phyloP scores from a whole-genome alignment of 352 stramenopile genomes.

The Ophiocytium majus region DNA sequence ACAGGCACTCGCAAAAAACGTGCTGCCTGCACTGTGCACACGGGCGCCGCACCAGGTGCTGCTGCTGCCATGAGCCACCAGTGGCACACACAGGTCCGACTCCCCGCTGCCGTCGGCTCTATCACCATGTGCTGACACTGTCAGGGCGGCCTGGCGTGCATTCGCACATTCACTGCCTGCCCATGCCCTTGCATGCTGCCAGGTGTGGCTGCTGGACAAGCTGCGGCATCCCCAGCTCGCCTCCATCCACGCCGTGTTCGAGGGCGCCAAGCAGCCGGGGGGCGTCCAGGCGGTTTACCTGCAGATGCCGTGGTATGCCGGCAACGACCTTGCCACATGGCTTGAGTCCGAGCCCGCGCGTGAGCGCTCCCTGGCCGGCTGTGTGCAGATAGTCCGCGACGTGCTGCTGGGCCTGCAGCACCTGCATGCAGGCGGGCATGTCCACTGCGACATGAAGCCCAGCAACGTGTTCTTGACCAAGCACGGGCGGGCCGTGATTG shows the following conservation, averaged over 20 bases:
- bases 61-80: no score
- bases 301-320: neutral
- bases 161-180: no score
- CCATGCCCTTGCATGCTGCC: no score
- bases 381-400: neutral
- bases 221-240: neutral
- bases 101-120: no score
- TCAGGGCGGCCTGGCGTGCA: no score
- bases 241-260: neutral
- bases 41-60: no score
- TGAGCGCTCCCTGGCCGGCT: neutral
- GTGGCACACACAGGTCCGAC: no score
- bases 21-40: no score
- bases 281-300: neutral
- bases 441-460: conserved; percentile 15
- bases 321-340: neutral
- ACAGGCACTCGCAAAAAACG: no score
- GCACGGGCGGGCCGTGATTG: no score
- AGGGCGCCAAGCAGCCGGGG: neutral
- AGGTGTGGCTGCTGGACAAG: neutral
- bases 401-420: conserved; percentile 8
- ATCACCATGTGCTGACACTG: no score
- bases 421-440: neutral
- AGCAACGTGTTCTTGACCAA: no score
- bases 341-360: neutral